A percentile compares a stretch with the other conserved stretches of the same genome.
phyloP scores from a whole-genome alignment of 2,329 filamentous ascomycete genomes.

The Aureobasidium vineae region DNA sequence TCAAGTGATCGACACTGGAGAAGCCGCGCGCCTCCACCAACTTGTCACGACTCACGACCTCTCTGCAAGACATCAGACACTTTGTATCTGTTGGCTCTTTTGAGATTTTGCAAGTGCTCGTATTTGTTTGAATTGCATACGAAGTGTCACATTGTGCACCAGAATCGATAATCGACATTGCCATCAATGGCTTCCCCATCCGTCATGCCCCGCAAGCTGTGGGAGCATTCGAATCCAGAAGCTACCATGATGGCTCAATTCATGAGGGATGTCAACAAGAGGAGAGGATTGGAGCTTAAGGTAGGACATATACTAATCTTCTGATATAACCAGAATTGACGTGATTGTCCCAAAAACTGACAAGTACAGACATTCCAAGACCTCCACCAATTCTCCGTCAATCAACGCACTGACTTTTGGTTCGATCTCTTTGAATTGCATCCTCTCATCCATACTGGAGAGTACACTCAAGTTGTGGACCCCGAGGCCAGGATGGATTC shows the following conservation, averaged over 20 bases:
- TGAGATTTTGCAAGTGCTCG: not conserved
- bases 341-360: not conserved
- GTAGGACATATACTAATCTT: constrained; percentile 46
- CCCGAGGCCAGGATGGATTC: constrained; percentile 66
- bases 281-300: constrained; percentile 56
- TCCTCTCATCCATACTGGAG: constrained; percentile 63
- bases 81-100: not conserved
- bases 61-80: not conserved
- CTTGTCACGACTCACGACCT: not conserved
- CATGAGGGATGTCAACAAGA: constrained; percentile 63
- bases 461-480: constrained; percentile 58
- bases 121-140: not conserved
- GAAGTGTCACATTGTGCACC: not conserved
- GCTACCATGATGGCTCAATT: constrained; percentile 64
- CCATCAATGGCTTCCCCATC: constrained; percentile 17
- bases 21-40: not conserved
- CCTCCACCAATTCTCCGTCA: constrained; percentile 67
- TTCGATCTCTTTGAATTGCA: constrained; percentile 60
- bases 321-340: no score
- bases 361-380: constrained; percentile 61
- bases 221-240: constrained; percentile 43
- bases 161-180: not conserved
- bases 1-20: not conserved
- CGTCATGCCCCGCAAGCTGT: constrained; percentile 46
- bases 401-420: constrained; percentile 64